These are phyloP conservation scores for Cucumis melo DNA, from an alignment of 306 rosid species.

Conservation along the genomic window DNA sequence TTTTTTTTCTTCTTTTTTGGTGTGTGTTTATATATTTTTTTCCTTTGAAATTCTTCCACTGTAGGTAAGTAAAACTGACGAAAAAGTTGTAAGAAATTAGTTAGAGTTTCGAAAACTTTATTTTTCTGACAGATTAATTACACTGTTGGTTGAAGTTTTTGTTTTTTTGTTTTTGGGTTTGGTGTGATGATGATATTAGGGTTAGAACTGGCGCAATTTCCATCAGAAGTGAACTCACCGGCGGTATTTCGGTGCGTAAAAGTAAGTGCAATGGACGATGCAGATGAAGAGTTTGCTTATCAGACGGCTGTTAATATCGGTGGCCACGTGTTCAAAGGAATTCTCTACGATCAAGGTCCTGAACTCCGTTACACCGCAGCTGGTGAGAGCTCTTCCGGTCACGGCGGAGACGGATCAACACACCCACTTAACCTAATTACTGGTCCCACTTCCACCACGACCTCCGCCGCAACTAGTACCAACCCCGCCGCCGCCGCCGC, in stretches of 20 bases:
- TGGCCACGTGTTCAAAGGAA: constrained; percentile 89
- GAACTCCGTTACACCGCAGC: constrained; percentile 32
- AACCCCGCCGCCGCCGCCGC: neutral
- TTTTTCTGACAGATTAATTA: constrained; percentile 7
- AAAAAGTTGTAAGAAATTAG: constrained; percentile 13
- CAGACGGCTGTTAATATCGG: constrained; percentile 92
- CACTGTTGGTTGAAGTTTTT: neutral
- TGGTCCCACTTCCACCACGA: constrained; percentile 9
- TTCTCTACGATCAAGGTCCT: constrained; percentile 78
- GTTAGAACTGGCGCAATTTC: constrained; percentile 78
- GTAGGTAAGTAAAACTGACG: constrained; percentile 49
- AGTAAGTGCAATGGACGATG: constrained; percentile 74
- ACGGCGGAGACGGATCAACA: constrained; percentile 25
- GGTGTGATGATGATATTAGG: constrained; percentile 32
- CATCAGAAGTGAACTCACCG: constrained; percentile 69
- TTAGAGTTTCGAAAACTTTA: constrained; percentile 4
- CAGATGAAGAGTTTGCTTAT: constrained; percentile 80
- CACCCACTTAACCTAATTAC: constrained; percentile 39
- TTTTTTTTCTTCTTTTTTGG: constrained; percentile 2
- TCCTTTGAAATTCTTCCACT: constrained; percentile 14
- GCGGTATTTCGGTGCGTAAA: constrained; percentile 83
- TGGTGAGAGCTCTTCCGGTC: constrained; percentile 49
- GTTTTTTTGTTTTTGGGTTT: neutral
- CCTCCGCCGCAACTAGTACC: constrained; percentile 3
- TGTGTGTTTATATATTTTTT: neutral